Evolutionary conservation across 345 rosid species (phyloP), one percentile per base, ranked within the genome.

Genomic region (Ailanthus altissimus): DNA sequence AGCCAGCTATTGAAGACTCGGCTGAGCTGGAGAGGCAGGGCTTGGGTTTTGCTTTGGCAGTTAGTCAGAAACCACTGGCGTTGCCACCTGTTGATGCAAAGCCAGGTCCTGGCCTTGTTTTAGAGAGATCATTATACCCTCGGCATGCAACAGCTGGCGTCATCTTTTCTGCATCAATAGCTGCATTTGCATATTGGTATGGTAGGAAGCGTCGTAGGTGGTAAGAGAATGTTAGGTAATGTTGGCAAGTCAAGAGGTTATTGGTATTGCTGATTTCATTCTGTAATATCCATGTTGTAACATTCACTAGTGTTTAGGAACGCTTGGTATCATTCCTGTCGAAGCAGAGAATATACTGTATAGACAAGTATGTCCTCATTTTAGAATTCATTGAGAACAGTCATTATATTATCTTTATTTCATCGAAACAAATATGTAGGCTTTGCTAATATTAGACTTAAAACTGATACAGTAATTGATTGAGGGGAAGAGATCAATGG

Each of bases 141-240:
- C 89, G 91, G 91, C 97, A 92, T 16, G 94, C 94, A 0, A 83
- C 94, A 4, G 94, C 89, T 1, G 93, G 97, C 21, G 94, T 93
- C 7, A 16, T 92, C 69, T 50, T 93, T 61, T 97, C 99, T 25
- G 94, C 94, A 51, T 91, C 99, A 1, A 70, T 96, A 2, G 92
- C 98, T 75, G 94, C 88, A 54, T 92, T 96, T 67, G 99, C 94
- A 8, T 92, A 85, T 81, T 96, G 96, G 97, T 93, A 93, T 3
- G 97, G 97, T 6, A 90, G 89, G 85, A 90, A 89, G 77, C 93
- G 97, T 15, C 84, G 92, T 78, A 85, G 98, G 79, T 93, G 97
- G 97, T 93, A 88, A 89, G 58, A 65, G 73, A 66, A 18, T 16
- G 15, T 16, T 66, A 20, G 42, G n/a, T 8, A 32, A 42, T 40